A percentile compares a stretch with the other conserved stretches of the same genome.
phyloP scores from a whole-genome alignment of 2,329 filamentous ascomycete species.

The Colletotrichum sp. region DNA sequence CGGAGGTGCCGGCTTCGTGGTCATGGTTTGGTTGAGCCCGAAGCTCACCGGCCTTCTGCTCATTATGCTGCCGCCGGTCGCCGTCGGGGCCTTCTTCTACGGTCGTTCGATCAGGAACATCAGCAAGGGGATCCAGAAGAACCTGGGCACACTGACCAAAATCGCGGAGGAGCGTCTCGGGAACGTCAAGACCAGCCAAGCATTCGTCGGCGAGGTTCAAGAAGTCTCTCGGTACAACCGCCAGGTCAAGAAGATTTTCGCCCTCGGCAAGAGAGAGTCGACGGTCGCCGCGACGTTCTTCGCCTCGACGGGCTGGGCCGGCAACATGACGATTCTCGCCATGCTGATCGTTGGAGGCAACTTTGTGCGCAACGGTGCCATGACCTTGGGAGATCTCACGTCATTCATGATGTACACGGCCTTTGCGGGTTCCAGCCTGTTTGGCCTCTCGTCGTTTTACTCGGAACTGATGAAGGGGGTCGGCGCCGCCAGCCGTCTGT shows the following conservation, averaged over 20 bases:
- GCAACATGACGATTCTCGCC: constrained; percentile 94
- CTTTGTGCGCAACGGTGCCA: constrained; percentile 84
- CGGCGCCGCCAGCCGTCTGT: constrained; percentile 92
- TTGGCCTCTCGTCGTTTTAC: constrained; percentile 94
- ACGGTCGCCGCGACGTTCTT: constrained; percentile 93
- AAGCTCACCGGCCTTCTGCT: constrained; percentile 87
- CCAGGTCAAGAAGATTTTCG: constrained; percentile 91
- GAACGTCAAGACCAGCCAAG: constrained; percentile 95
- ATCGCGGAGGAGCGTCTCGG: constrained; percentile 98
- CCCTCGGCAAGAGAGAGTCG: constrained; percentile 85
- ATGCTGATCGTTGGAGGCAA: constrained; percentile 89
- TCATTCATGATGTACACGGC: constrained; percentile 99
- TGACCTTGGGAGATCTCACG: constrained; percentile 90
- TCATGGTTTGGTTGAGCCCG: constrained; percentile 96
- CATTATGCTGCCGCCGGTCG: constrained; percentile 89
- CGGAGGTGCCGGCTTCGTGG: constrained; percentile 83
- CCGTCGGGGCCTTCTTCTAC: constrained; percentile 89
- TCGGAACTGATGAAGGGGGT: constrained; percentile 99
- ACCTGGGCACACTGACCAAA: constrained; percentile 90
- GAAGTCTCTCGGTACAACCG: constrained; percentile 91
- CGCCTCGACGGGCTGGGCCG: constrained; percentile 82
- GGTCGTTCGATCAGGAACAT: constrained; percentile 87
- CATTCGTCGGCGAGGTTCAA: constrained; percentile 91
- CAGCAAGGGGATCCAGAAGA: constrained; percentile 92
- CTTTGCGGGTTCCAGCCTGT: constrained; percentile 83